phyloP scores from a whole-genome alignment of 305 asterid genomes.

The Fraxinus xanthoxyloides region DNA sequence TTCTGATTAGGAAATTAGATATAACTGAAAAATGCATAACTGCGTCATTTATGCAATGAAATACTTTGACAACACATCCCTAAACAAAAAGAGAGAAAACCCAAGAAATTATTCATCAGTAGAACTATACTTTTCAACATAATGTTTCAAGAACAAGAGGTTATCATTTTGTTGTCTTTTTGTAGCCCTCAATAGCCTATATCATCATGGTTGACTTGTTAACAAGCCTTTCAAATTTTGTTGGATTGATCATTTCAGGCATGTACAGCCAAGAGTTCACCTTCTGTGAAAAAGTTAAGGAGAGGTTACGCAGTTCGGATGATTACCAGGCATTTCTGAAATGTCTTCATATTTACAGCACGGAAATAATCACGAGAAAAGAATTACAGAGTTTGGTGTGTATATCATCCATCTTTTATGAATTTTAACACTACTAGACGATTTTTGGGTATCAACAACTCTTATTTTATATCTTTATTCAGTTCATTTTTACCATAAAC shows the following conservation, averaged over 20 bases:
- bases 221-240: slow-evolving; percentile 13
- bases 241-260: slow-evolving; percentile 53
- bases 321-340: slow-evolving; percentile 97
- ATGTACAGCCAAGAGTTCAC: slow-evolving; percentile 73
- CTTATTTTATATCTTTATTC: neutral
- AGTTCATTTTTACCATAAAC: slow-evolving; percentile 15
- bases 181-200: neutral
- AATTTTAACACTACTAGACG: slow-evolving; percentile 5
- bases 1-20: neutral
- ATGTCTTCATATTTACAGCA: slow-evolving; percentile 95
- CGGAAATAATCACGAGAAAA: slow-evolving; percentile 89
- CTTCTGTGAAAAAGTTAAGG: slow-evolving; percentile 96
- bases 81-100: neutral
- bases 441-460: neutral
- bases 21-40: slow-evolving; percentile 1
- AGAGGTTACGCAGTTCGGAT: slow-evolving; percentile 72
- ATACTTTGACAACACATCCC: slow-evolving; percentile 4
- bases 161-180: neutral
- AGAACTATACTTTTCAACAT: neutral
- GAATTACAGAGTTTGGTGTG: slow-evolving; percentile 89
- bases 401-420: slow-evolving; percentile 9
- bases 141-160: neutral
- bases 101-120: neutral
- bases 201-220: slow-evolving; percentile 11
- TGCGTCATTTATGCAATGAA: neutral